Evolutionary conservation across 2,329 filamentous ascomycete species (phyloP).

Genomic region (Xylariaceae sp.): DNA sequence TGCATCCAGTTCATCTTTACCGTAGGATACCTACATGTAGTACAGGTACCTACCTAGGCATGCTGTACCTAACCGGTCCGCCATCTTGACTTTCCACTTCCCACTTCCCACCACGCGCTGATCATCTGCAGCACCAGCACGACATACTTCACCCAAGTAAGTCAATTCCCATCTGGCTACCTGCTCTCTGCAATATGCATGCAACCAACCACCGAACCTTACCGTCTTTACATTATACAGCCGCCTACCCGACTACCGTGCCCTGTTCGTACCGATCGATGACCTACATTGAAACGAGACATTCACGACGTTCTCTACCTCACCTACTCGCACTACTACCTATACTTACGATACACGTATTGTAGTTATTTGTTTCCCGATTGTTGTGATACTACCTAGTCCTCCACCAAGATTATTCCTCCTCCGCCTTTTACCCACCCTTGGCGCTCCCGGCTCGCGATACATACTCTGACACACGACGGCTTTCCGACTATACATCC

Average conservation of each 20-base stretch:
- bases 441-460: slow-evolving; percentile 17
- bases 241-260: neutral
- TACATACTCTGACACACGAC: slow-evolving; percentile 16
- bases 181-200: slow-evolving; percentile 14
- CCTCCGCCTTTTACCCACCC: slow-evolving; percentile 11
- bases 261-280: slow-evolving; percentile 1
- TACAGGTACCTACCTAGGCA: no score
- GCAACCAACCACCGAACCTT: slow-evolving; percentile 5
- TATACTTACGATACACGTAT: neutral
- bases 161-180: slow-evolving; percentile 1
- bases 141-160: slow-evolving; percentile 13
- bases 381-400: neutral
- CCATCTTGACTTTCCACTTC: slow-evolving; percentile 5
- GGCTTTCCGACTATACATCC: slow-evolving; percentile 8
- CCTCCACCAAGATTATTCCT: slow-evolving; percentile 2
- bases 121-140: slow-evolving; percentile 23
- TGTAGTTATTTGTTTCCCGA: neutral
- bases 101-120: slow-evolving; percentile 22
- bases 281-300: slow-evolving; percentile 11
- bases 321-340: neutral
- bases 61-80: no score
- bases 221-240: neutral
- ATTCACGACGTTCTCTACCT: neutral
- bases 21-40: no score
- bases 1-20: slow-evolving; percentile 11